Evolutionary conservation across 257 asterid species (phyloP), one percentile per base, ranked within the genome.

Genomic region (Apocynum venetum): DNA sequence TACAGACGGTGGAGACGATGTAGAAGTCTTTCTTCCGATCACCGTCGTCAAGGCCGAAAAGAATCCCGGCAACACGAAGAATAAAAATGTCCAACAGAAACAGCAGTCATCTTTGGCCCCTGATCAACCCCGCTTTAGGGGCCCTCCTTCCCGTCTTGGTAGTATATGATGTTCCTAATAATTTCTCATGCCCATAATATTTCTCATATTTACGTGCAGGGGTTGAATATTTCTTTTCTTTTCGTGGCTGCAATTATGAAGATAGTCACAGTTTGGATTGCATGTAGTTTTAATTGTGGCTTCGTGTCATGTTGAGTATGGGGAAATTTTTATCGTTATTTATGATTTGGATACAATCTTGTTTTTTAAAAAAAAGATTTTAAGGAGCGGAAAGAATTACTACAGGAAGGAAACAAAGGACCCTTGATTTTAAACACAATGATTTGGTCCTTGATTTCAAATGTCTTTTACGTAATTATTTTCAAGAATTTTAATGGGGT

Each of bases 1-100:
- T 17, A 14, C 14, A 1, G 82, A 53, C 40, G 55, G 71, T 38
- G 31, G 31, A 25, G 82, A 75, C 1, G 79, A 66, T 35, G 12
- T 13, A 4, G 66, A 77, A 25, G 48, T 38, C 46, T 9, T 73
- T 52, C 3, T 44, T 72, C 63, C n/a, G 47, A 35, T 72, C 49
- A 31, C 49, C 48, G 48, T 2, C 49, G 25, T 15, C 35, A 13
- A 36, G 65, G 7, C 63, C 38, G 76, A 35, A 19, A 35, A 72
- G 61, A 72, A 72, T 2, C 3, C 60, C 3, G 47, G 2, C 31
- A 36, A 52, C 31, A 15, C 6, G 17, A 52, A 51, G 44, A 13
- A 51, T 31, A 17, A 35, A 14, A 31, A 52, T 25, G 31, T 25
- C 8, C 46, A 14, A 53, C 60, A 14, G 48, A 48, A 15, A 60